Percentiles rank a stretch among this genome's conserved stretches.
Evolutionary conservation across 169 alveolate genomes (phyloP).

Genomic region (Babesia bigemina): DNA sequence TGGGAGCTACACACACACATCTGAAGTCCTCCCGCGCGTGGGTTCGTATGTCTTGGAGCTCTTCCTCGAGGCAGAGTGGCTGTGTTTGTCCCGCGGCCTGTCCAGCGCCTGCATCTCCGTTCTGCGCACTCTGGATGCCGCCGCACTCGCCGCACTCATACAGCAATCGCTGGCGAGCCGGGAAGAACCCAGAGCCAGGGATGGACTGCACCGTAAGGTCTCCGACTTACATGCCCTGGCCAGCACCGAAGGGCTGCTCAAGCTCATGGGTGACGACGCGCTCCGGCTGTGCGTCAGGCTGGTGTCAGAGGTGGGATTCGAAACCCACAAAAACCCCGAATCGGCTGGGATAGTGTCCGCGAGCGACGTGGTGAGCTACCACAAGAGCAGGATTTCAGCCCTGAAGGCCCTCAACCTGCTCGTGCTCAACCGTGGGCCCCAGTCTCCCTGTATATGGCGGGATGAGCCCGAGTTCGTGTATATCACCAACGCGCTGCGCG

Average conservation of each 20-base stretch:
- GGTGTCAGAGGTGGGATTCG: conserved; percentile 18
- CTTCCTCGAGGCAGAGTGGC: conserved; percentile 53
- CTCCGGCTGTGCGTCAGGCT: neutral
- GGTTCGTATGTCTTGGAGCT: conserved; percentile 22
- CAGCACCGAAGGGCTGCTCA: conserved; percentile 9
- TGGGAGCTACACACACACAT: neutral
- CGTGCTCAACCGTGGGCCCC: conserved; percentile 3
- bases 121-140: conserved; percentile 5
- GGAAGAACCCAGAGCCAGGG: neutral
- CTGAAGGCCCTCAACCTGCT: conserved; percentile 29
- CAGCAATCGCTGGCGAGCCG: neutral
- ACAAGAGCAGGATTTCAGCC: conserved; percentile 23
- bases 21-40: neutral
- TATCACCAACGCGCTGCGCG: neutral
- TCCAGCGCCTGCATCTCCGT: conserved; percentile 21
- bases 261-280: conserved; percentile 11
- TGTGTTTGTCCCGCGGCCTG: conserved; percentile 41
- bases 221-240: conserved; percentile 32
- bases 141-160: neutral
- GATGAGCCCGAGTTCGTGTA: neutral
- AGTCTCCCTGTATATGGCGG: neutral
- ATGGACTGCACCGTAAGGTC: conserved; percentile 5
- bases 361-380: conserved; percentile 37
- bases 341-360: conserved; percentile 2
- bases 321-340: conserved; percentile 2